Conservation (phyloP, 495 filamentous ascomycete species). For the Xylaria flabelliformis region DNA sequence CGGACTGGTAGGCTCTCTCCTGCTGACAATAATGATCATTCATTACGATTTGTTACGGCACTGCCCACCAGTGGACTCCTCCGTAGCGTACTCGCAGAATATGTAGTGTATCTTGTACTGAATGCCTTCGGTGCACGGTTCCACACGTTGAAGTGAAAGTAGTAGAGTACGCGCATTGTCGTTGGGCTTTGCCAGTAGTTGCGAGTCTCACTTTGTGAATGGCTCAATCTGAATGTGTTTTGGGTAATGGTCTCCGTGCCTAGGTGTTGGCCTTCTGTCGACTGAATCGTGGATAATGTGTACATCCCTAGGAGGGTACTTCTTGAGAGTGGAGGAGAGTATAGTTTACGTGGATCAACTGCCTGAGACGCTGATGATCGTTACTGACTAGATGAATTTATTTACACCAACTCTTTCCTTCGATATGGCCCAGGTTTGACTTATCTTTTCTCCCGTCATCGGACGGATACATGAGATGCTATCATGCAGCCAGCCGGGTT, state of each 20-base stretch:
- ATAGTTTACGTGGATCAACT: not conserved
- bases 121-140: constrained; percentile 45
- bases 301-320: not conserved
- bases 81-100: constrained; percentile 44
- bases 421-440: not conserved
- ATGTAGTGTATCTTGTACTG: constrained; percentile 50
- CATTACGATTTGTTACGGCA: not conserved
- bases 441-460: not conserved
- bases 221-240: not conserved
- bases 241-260: not conserved
- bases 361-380: not conserved
- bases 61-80: not conserved
- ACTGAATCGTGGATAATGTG: not conserved
- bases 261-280: not conserved
- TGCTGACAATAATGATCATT: not conserved
- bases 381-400: not conserved
- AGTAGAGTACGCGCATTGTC: constrained; percentile 44
- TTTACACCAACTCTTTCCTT: not conserved
- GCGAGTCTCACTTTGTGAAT: not conserved
- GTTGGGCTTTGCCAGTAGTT: not conserved
- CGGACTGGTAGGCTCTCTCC: constrained; percentile 17
- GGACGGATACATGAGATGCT: not conserved
- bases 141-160: constrained; percentile 48
- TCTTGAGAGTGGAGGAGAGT: not conserved
- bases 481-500: not conserved